A percentile compares a stretch with the other conserved stretches of the same genome.
These are phyloP conservation scores for Aspergillus bombycis DNA, from an alignment of 2,329 filamentous ascomycete genomes.

Conservation along the genomic window DNA sequence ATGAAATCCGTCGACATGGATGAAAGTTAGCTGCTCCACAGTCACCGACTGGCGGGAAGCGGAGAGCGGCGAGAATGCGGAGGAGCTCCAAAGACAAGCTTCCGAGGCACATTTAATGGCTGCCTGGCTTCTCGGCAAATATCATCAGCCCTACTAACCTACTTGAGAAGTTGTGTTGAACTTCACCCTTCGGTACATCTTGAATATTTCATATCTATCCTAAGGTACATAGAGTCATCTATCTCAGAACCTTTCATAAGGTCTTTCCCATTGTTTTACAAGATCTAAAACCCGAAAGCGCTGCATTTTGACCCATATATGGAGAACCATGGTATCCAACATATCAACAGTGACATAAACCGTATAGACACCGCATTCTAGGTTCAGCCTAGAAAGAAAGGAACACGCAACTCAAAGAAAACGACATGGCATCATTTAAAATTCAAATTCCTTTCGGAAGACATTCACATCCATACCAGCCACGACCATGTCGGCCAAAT, in stretches of 20 bases:
- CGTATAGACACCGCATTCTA: slow-evolving; percentile 5
- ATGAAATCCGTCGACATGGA: background rate
- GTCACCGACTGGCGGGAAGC: background rate
- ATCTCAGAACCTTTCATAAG: background rate
- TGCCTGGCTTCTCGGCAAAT: background rate
- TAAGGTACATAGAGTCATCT: background rate
- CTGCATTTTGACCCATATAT: slow-evolving; percentile 8
- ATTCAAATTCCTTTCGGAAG: slow-evolving; percentile 90
- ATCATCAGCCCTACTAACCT: background rate
- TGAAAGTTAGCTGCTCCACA: background rate
- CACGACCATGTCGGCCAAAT: slow-evolving; percentile 84
- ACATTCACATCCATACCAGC: slow-evolving; percentile 87
- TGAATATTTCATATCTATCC: background rate
- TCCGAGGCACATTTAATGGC: background rate
- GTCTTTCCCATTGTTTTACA: background rate
- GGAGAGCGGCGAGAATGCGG: slow-evolving; percentile 14
- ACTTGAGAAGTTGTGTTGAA: background rate
- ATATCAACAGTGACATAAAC: slow-evolving; percentile 7
- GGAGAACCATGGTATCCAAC: slow-evolving; percentile 22
- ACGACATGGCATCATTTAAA: slow-evolving; percentile 50
- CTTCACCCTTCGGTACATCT: too few relatives aligned
- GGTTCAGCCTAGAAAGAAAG: slow-evolving; percentile 1
- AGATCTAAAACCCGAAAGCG: slow-evolving; percentile 5
- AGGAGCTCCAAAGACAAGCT: background rate
- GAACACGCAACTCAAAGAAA: slow-evolving; percentile 4